Percentiles rank a stretch among this genome's conserved stretches.
phyloP scores from a whole-genome alignment of 1,284 basidiomycete genomes.

The Cystobasidium slooffiae region DNA sequence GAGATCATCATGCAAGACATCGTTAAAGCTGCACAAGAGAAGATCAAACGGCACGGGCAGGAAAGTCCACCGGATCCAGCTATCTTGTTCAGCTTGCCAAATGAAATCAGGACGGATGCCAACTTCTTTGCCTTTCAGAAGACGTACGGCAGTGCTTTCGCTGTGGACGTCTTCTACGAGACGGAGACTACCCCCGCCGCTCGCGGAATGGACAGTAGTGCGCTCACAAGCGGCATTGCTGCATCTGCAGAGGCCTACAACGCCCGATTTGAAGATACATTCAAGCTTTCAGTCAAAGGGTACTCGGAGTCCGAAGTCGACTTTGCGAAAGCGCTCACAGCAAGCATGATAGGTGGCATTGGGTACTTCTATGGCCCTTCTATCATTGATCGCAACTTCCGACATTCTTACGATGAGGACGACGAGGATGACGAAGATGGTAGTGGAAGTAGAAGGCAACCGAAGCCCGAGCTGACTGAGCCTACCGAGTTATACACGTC shows the following conservation, averaged over 20 bases:
- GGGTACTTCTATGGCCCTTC: constrained; percentile 94
- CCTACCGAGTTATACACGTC: constrained; percentile 81
- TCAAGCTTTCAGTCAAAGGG: constrained; percentile 68
- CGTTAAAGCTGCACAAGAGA: constrained; percentile 64
- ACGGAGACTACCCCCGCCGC: constrained; percentile 66
- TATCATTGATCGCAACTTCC: constrained; percentile 79
- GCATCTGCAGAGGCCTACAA: constrained; percentile 69
- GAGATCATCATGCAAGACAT: constrained; percentile 72
- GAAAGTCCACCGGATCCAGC: constrained; percentile 71
- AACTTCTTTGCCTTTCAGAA: constrained; percentile 87
- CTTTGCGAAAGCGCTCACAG: constrained; percentile 85
- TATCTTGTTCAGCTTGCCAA: constrained; percentile 72
- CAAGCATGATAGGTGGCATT: constrained; percentile 86
- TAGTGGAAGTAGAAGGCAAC: constrained; percentile 57
- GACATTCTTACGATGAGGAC: constrained; percentile 81
- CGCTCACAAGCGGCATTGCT: constrained; percentile 69
- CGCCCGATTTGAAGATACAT: constrained; percentile 68
- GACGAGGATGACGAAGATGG: constrained; percentile 64
- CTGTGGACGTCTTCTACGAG: constrained; percentile 84
- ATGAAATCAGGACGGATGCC: constrained; percentile 71
- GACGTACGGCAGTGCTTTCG: constrained; percentile 75
- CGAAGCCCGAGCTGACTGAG: constrained; percentile 68
- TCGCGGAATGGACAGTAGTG: constrained; percentile 63
- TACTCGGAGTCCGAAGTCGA: constrained; percentile 60
- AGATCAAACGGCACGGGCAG: constrained; percentile 64